Conservation (phyloP, 495 filamentous ascomycete genomes). For the Neurospora sp. region DNA sequence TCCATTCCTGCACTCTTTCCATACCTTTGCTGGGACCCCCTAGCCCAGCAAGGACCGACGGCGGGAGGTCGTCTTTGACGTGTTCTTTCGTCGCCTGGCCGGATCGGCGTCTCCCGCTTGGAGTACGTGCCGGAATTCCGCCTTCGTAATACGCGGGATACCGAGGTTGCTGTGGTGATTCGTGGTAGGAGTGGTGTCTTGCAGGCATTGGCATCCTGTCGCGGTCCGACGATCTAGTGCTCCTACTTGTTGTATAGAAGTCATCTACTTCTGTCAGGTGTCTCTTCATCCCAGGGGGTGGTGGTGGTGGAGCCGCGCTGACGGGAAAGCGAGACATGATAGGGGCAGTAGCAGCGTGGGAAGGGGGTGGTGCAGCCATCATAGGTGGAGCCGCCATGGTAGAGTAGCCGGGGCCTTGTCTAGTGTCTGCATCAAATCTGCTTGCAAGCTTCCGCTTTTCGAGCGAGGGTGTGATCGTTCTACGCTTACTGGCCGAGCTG, state of each 20-base stretch:
- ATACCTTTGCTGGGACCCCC: constrained; percentile 34
- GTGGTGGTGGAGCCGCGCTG: neutral
- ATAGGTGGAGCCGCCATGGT: constrained; percentile 7
- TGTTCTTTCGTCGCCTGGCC: constrained; percentile 15
- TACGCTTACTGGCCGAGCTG: neutral
- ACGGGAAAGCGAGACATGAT: neutral
- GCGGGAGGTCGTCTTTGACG: constrained; percentile 20
- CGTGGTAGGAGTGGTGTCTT: constrained; percentile 1
- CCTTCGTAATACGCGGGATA: neutral
- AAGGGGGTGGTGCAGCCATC: constrained; percentile 12
- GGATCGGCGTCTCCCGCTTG: constrained; percentile 16
- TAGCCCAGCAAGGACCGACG: constrained; percentile 36
- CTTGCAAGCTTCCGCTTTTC: constrained; percentile 19
- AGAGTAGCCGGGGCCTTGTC: constrained; percentile 10
- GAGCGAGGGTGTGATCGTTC: neutral
- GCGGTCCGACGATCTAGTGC: neutral
- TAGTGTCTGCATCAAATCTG: constrained; percentile 32
- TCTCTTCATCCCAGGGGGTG: neutral
- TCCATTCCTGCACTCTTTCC: constrained; percentile 38
- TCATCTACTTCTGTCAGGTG: neutral
- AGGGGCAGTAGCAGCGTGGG: constrained; percentile 14
- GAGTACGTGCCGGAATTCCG: constrained; percentile 12
- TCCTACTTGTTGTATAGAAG: neutral
- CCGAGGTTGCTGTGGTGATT: neutral
- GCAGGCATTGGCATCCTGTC: constrained; percentile 5